Evolutionary conservation across 495 filamentous ascomycete species (phyloP).

Genomic region (Penicillium argentinense): DNA sequence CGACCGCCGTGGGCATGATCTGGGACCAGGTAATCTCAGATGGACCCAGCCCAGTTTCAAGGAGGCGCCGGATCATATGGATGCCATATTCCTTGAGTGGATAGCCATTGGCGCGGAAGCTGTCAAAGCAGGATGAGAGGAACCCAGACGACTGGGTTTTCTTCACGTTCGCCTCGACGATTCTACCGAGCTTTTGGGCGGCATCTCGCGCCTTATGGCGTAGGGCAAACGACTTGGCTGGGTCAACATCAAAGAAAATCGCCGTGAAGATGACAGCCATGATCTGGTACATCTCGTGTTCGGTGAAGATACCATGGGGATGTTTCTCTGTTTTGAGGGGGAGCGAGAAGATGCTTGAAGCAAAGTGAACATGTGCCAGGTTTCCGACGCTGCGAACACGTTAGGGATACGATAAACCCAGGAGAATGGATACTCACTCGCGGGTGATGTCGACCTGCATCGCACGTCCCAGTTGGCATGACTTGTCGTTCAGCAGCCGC

Average conservation of each 20-base stretch:
- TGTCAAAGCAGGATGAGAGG: slow-evolving; percentile 55
- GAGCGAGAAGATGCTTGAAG: slow-evolving; percentile 67
- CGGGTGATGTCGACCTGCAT: slow-evolving; percentile 74
- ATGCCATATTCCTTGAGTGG: slow-evolving; percentile 66
- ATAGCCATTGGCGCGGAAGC: slow-evolving; percentile 50
- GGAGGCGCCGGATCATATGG: slow-evolving; percentile 64
- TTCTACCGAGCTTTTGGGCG: slow-evolving; percentile 57
- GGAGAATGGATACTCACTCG: slow-evolving; percentile 41
- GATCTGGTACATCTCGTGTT: slow-evolving; percentile 77
- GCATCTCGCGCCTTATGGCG: slow-evolving; percentile 61
- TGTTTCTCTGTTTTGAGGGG: slow-evolving; percentile 70
- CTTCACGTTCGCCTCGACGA: slow-evolving; percentile 67
- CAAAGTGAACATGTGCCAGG: slow-evolving; percentile 69
- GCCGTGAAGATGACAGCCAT: slow-evolving; percentile 63
- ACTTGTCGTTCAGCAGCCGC: too few species aligned
- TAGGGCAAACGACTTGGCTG: slow-evolving; percentile 54
- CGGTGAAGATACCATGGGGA: slow-evolving; percentile 69
- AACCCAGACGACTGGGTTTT: slow-evolving; percentile 54
- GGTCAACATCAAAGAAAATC: slow-evolving; percentile 56
- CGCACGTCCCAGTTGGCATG: slow-evolving; percentile 53
- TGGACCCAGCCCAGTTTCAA: slow-evolving; percentile 62
- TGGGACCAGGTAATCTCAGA: slow-evolving; percentile 74
- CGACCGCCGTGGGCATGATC: slow-evolving; percentile 60
- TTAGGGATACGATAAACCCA: too few species aligned
- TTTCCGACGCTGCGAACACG: too few species aligned